Base-by-base conservation (phyloP, 768 basidiomycete species). In the Naganishia onofrii region DNA sequence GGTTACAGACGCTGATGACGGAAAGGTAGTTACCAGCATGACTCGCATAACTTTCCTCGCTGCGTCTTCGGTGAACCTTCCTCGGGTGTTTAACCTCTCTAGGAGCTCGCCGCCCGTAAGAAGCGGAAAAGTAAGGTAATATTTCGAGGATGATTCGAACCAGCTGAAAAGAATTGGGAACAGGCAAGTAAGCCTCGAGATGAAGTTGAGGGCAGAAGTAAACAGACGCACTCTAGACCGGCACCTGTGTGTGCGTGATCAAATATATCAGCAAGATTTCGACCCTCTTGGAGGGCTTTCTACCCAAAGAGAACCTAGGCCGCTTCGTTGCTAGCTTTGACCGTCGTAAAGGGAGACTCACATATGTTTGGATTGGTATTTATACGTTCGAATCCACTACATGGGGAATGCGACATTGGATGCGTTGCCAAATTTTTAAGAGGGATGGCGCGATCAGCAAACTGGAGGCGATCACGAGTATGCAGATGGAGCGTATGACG, bases 31-130 rank as follows among this genome's bases (percentile, higher is more conserved):
- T 54, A 74, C 74, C 38, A 75, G 70, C 28, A 75, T 75, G 8
- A 70, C 68, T n/a, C 29, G 46, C 60, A 75, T 66, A 4, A 75
- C 69, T 21, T 57, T 38, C 38, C 66, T 71, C 9, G 63, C 58
- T 7, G 74, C 74, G 19, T 74, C 68, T 60, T 75, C 74, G 13
- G 74, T 72, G 56, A 73, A 75, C 54, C 73, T 31, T 8, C 74
- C 74, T n/a, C 68, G 36, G 2, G 52, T 70, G 42, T 75, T 75
- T 21, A 75, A 54, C 34, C 73, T 63, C 21, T 67, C 71, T 57
- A 75, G 66, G 17, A 75, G 67, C 44, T 75, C 74, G 0, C 74
- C 74, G 36, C 74, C 74, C 6, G 72, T 71, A 23, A 75, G 66
- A n/a, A 73, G 55, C 7, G 74, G 74, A 66, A 75, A 75, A 15